Evolutionary conservation across 768 basidiomycete genomes (phyloP).

Genomic region (Russula virescens): DNA sequence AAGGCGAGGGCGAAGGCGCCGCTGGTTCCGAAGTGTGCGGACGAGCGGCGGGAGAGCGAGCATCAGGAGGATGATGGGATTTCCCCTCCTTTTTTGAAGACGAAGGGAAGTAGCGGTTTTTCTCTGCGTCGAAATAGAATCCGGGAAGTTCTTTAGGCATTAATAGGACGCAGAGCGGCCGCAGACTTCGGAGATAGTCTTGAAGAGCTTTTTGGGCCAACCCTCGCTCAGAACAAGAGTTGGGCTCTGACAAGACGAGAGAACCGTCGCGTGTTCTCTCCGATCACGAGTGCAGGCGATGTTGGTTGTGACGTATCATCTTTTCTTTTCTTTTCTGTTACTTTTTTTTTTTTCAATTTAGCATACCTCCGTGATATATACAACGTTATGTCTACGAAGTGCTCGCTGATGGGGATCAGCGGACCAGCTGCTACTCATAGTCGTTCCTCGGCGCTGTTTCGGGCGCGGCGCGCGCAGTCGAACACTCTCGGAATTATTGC

Average conservation of each 20-base stretch:
- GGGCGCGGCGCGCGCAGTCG: background rate
- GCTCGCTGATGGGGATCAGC: conserved; percentile 6
- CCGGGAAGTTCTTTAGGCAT: conserved; percentile 28
- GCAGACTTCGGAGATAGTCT: background rate
- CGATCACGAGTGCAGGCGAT: background rate
- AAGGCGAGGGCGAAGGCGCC: background rate
- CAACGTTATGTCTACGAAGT: too few species aligned
- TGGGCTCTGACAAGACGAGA: background rate
- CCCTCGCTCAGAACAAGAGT: background rate
- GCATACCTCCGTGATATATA: too few species aligned
- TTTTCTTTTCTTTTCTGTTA: too few species aligned
- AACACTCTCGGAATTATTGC: background rate
- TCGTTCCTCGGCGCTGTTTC: background rate
- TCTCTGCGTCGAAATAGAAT: conserved; percentile 27
- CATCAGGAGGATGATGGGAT: background rate
- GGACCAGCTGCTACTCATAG: background rate
- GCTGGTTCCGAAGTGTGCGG: background rate
- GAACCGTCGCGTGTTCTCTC: background rate
- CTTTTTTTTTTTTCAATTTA: too few species aligned
- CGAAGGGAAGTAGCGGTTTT: conserved; percentile 28
- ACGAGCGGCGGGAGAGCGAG: background rate
- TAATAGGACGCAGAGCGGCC: conserved; percentile 6
- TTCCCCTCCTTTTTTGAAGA: conserved; percentile 18
- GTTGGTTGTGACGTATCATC: too few species aligned
- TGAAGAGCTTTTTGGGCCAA: background rate